Conservation (phyloP, 176 grass and related monocot species). For the Oryza officinalis region DNA sequence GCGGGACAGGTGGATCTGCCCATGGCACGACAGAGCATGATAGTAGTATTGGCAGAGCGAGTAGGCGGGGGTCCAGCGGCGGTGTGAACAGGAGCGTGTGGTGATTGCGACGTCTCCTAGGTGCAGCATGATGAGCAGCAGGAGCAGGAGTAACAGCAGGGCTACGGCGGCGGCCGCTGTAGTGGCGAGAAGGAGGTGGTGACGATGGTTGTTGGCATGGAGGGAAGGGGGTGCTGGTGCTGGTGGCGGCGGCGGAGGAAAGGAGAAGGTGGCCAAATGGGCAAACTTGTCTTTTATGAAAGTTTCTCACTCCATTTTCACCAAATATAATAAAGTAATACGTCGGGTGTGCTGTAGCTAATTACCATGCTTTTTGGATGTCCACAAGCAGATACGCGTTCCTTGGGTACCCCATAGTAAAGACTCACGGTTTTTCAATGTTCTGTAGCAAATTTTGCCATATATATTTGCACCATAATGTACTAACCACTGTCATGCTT, state of each 20-base stretch:
- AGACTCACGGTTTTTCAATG: too few species aligned
- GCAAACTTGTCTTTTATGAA: too few species aligned
- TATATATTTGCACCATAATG: too few species aligned
- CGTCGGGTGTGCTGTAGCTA: too few species aligned
- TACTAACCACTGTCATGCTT: too few species aligned
- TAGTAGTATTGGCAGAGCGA: constrained; percentile 20
- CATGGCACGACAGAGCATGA: constrained; percentile 45
- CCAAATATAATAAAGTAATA: too few species aligned
- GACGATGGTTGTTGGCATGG: not conserved
- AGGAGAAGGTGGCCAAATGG: too few species aligned
- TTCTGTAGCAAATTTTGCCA: too few species aligned
- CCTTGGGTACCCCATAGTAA: too few species aligned
- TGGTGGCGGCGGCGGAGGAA: not conserved
- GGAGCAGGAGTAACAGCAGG: not conserved
- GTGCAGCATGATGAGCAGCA: not conserved
- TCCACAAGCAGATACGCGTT: too few species aligned
- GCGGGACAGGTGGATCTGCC: constrained; percentile 50
- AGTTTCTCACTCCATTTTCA: too few species aligned
- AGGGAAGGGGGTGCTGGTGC: not conserved
- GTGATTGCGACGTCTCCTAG: not conserved
- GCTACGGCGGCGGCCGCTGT: not conserved
- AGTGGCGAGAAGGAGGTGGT: not conserved
- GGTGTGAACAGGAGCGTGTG: constrained; percentile 16
- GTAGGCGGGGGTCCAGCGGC: not conserved
- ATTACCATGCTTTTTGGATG: too few species aligned